These are phyloP conservation scores for Thalassiosira oceanica DNA, from an alignment of 352 stramenopile genomes.

Conservation along the genomic window DNA sequence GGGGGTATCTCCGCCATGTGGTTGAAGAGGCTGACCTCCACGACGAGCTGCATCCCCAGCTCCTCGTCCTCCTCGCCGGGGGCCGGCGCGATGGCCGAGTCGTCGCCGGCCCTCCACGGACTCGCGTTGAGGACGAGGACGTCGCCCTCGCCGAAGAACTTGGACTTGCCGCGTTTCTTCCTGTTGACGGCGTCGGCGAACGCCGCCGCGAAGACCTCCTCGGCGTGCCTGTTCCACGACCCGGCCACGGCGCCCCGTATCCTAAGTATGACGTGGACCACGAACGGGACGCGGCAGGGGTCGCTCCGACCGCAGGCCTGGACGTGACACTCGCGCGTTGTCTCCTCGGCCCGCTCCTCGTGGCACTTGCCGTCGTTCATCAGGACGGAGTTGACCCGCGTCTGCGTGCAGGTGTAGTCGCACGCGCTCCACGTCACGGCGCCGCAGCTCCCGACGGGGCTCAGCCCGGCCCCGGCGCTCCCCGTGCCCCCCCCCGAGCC, in stretches of 20 bases:
- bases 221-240: constrained; percentile 38
- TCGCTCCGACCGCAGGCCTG: constrained; percentile 60
- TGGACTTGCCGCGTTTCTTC: constrained; percentile 9
- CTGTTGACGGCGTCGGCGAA: constrained; percentile 37
- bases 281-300: constrained; percentile 64
- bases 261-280: constrained; percentile 67
- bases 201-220: constrained; percentile 43
- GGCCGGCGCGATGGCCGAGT: constrained; percentile 26
- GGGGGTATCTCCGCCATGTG: constrained; percentile 14
- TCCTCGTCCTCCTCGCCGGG: constrained; percentile 17
- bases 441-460: constrained; percentile 17
- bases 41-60: constrained; percentile 57
- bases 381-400: constrained; percentile 30
- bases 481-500: constrained; percentile 9
- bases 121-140: constrained; percentile 53
- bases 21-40: constrained; percentile 69
- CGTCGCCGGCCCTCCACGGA: constrained; percentile 51
- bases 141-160: constrained; percentile 56
- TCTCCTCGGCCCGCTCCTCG: constrained; percentile 38
- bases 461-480: neutral
- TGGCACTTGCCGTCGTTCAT: constrained; percentile 56
- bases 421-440: constrained; percentile 59
- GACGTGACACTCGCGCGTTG: constrained; percentile 59
- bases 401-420: constrained; percentile 64
- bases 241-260: constrained; percentile 36